Base-by-base conservation (phyloP, 2,329 filamentous ascomycete species). In the Cryphonectria naterciae region DNA sequence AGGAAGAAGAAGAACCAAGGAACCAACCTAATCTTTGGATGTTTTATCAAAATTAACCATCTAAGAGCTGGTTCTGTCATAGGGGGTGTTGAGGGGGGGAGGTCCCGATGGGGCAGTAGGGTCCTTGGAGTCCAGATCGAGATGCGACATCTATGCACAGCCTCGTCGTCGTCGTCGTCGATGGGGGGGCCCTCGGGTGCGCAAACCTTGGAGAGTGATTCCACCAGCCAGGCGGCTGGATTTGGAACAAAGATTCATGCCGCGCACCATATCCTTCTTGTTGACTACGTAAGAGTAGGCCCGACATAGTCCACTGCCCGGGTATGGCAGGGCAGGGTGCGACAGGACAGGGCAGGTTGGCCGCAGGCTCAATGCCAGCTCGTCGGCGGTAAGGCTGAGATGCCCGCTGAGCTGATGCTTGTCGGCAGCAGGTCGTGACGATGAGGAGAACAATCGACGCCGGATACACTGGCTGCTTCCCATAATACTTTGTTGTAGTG, bases 71-170 rank as follows among this genome's bases (percentile, higher is more conserved):
- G 35, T 39, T 39, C 35, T 61, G 58, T 39, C 35, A 39, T 19
- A 19, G 19, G 17, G 22, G 19, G 46, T 1, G 11, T 39, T 11
- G 32, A 32, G 32, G 32, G 32, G 32, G 13, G 32, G 32, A 4
- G 32, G 13, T 15, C 58, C 58, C 58, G 58, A 39, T 39, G 58
- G 32, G 17, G 35, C 32, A 39, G 35, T n/a, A 22, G 2, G 35
- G 35, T n/a, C 58, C 58, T 61, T 32, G 58, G 58, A 61, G 58
- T 39, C 58, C 32, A 61, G 32, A 37, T 61, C 32, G 58, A 37
- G 32, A 37, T 17, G 32, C 58, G 32, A 37, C 32, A 19, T 58
- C 32, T 39, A 61, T 61, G 58, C 58, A 61, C 32, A n/a, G 35
- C 58, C 58, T 61, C 22, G 54, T 32, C 28, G 28, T 32, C 28